Conservation (phyloP, 371 early-diverging fungal genomes). For the Zopfochytrium polystomum region DNA sequence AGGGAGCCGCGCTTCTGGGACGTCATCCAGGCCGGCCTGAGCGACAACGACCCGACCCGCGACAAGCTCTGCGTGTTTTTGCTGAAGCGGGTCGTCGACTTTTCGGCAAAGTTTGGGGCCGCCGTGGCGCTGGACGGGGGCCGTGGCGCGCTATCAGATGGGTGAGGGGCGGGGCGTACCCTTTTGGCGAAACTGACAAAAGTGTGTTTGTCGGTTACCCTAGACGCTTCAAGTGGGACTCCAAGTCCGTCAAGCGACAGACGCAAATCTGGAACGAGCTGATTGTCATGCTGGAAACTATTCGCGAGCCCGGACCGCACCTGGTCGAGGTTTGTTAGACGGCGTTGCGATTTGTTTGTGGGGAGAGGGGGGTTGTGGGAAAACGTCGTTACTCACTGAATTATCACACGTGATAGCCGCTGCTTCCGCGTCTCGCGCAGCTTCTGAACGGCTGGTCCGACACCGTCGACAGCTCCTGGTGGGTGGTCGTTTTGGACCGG, state of each 20-base stretch:
- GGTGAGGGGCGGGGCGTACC: too few species aligned
- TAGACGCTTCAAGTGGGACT: slow-evolving; percentile 12
- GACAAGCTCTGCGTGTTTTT: slow-evolving; percentile 32
- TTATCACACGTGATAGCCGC: too few species aligned
- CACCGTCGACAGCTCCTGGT: slow-evolving; percentile 24
- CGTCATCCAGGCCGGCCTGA: slow-evolving; percentile 23
- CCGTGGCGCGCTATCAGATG: too few species aligned
- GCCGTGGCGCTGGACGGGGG: neutral
- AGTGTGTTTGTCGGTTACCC: neutral
- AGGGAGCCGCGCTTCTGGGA: slow-evolving; percentile 9
- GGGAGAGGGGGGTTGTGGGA: too few species aligned
- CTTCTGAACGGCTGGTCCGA: slow-evolving; percentile 7
- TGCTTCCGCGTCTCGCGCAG: slow-evolving; percentile 19
- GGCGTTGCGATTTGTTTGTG: too few species aligned
- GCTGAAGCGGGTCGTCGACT: slow-evolving; percentile 35
- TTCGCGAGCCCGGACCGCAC: slow-evolving; percentile 56
- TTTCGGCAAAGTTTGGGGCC: slow-evolving; percentile 11
- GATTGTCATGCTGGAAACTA: slow-evolving; percentile 56
- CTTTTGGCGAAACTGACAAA: neutral
- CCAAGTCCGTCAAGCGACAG: slow-evolving; percentile 3
- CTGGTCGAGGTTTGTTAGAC: slow-evolving; percentile 45
- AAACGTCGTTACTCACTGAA: too few species aligned
- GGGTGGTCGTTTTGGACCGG: slow-evolving; percentile 22
- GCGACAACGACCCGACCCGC: slow-evolving; percentile 12
- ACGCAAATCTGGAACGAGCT: slow-evolving; percentile 54